These are phyloP conservation scores for Amanita polypyramis DNA, from an alignment of 768 basidiomycete species.

Conservation along the genomic window DNA sequence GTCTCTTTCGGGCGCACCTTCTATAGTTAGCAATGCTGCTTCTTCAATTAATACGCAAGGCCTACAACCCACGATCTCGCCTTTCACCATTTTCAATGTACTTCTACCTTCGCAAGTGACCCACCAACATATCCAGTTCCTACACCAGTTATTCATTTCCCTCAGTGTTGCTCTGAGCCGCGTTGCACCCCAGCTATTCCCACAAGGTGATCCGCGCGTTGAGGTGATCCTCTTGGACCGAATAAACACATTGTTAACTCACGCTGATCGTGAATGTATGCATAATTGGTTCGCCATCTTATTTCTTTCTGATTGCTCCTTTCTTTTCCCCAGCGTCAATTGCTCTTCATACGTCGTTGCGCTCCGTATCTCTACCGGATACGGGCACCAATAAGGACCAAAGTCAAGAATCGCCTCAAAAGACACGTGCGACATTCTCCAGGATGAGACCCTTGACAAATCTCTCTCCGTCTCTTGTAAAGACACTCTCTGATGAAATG, in stretches of 20 bases:
- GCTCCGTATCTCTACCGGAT: constrained; percentile 30
- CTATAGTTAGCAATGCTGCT: constrained; percentile 9
- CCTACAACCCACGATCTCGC: constrained; percentile 14
- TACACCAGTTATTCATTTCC: constrained; percentile 72
- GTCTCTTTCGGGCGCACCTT: constrained; percentile 11
- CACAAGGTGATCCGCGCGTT: constrained; percentile 24
- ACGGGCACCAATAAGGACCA: constrained; percentile 9
- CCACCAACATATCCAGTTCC: constrained; percentile 68
- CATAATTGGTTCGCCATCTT: background rate
- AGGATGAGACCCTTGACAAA: constrained; percentile 24
- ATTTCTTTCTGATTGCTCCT: background rate
- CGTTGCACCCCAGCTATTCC: constrained; percentile 59
- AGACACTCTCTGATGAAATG: constrained; percentile 43
- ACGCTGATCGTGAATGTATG: constrained; percentile 48
- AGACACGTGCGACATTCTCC: constrained; percentile 23
- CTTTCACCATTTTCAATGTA: constrained; percentile 14
- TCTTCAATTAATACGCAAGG: constrained; percentile 13
- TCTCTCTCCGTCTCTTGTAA: constrained; percentile 25
- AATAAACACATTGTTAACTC: constrained; percentile 28
- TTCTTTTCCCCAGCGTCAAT: constrained; percentile 11
- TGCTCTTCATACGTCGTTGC: constrained; percentile 45
- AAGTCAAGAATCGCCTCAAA: constrained; percentile 15
- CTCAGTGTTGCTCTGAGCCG: constrained; percentile 61
- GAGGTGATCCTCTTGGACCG: constrained; percentile 34
- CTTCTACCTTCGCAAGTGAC: constrained; percentile 58